Evolutionary conservation across 352 stramenopile genomes (phyloP), one percentile per base, ranked within the genome.

Genomic region (Plasmopara viticola): DNA sequence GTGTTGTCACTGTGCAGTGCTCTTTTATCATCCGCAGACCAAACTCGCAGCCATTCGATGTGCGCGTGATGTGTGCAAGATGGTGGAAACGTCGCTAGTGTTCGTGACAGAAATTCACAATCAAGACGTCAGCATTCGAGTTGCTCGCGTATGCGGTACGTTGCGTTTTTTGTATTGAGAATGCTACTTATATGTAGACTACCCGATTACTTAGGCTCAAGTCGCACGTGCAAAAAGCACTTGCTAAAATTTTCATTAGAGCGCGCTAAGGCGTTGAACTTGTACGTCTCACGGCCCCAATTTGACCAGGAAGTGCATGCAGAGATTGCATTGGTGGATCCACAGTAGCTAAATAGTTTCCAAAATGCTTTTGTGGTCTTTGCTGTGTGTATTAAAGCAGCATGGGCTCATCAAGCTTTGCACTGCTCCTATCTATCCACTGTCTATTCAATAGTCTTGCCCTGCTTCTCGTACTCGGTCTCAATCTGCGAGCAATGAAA

Each of bases 401-500:
- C 38, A 59, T 25, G 20, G 1, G 3, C 20, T 3, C 20, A 25
- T 25, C 55, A 38, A 55, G 14, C n/a, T 29, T 49, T 55, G 25
- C 45, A 44, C 20, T 44, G 20, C 20, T 42, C 9, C 44, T 47
- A 35, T 39, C 28, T 48, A 20, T 35, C 43, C 13, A 44, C 48
- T 56, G 44, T 64, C 69, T 89, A 90, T 53, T 93, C 83, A 58
- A 93, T 91, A 58, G 48, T 60, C 75, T 93, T 93, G 65, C 83
- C 83, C 59, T 78, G 58, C 52, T 73, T 64, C 66, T 93, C 83
- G 61, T 91, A 89, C 64, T 93, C 80, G 48, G 83, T 80, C 66
- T 93, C 83, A 52, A 93, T 93, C 68, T 87, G 78, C 45, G 79
- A 85, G 74, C 83, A 93, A 64, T 82, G 80, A 45, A 76, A 85